Conservation (phyloP, 176 grass and related monocot species). For the Juncus effusus region DNA sequence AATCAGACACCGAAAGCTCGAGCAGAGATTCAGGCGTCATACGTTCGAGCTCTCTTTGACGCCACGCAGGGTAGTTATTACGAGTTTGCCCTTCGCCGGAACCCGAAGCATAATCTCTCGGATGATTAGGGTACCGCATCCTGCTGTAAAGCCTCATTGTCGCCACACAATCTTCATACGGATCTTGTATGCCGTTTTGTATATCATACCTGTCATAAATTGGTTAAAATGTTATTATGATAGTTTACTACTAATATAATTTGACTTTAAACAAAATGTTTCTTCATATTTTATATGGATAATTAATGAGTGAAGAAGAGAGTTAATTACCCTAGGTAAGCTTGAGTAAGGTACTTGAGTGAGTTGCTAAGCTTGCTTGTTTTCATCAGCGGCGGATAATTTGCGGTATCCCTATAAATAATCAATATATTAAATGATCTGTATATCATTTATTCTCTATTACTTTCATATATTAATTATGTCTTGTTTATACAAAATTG, state of each 20-base stretch:
- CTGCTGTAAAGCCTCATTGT: constrained; percentile 52
- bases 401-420: constrained; percentile 57
- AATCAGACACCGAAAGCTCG: constrained; percentile 37
- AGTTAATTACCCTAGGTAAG: constrained; percentile 48
- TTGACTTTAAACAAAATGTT: constrained; percentile 7
- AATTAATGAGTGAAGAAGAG: background rate
- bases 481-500: background rate
- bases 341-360: constrained; percentile 59
- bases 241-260: background rate
- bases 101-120: background rate
- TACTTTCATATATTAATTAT: background rate
- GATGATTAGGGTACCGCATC: constrained; percentile 40
- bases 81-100: constrained; percentile 1
- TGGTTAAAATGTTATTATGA: background rate
- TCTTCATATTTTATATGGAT: background rate
- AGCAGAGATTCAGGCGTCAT: constrained; percentile 60
- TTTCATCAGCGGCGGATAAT: constrained; percentile 84
- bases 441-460: too few species aligned
- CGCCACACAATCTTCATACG: constrained; percentile 64
- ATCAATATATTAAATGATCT: background rate
- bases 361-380: constrained; percentile 84
- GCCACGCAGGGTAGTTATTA: constrained; percentile 41
- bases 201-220: constrained; percentile 30
- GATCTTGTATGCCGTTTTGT: constrained; percentile 41
- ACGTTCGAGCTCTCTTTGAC: constrained; percentile 49